Conservation (phyloP, 441 rosid species). For the Hura crepitans region DNA sequence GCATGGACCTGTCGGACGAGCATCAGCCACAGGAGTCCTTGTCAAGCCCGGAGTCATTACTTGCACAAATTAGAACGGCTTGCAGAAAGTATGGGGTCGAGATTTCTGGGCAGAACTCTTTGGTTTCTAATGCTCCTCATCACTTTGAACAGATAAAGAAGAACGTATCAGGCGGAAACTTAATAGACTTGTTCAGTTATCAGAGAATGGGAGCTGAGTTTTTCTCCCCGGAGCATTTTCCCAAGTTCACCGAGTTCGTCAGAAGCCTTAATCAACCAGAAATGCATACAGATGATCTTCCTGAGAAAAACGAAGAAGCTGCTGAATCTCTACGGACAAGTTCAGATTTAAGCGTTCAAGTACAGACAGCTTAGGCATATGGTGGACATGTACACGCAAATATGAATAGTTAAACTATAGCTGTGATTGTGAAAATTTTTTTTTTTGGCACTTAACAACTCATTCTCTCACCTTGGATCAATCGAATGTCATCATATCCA, state of each 20-base stretch:
- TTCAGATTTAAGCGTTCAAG: slow-evolving; percentile 33
- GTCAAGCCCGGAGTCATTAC: slow-evolving; percentile 65
- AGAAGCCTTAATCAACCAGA: slow-evolving; percentile 48
- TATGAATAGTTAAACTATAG: slow-evolving; percentile 11
- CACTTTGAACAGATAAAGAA: slow-evolving; percentile 66
- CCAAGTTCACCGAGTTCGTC: slow-evolving; percentile 60
- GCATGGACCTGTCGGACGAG: slow-evolving; percentile 71
- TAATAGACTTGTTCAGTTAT: slow-evolving; percentile 54
- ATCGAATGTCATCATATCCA: too few relatives aligned
- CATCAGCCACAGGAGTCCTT: slow-evolving; percentile 42
- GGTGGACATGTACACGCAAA: slow-evolving; percentile 8
- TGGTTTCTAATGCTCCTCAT: slow-evolving; percentile 32
- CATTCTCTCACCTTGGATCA: too few relatives aligned
- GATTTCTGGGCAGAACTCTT: slow-evolving; percentile 71
- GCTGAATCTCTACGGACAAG: slow-evolving; percentile 27
- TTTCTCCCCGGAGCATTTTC: slow-evolving; percentile 92
- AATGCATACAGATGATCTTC: slow-evolving; percentile 53
- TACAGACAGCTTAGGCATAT: slow-evolving; percentile 43
- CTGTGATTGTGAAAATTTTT: neutral
- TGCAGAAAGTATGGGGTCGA: slow-evolving; percentile 60
- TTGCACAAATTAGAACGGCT: slow-evolving; percentile 48
- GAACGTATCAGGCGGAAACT: slow-evolving; percentile 37
- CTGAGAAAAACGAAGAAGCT: slow-evolving; percentile 29
- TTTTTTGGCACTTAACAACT: neutral
- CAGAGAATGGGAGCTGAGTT: slow-evolving; percentile 95